These are phyloP conservation scores for Fraxinus nigra DNA, from an alignment of 305 asterid species.

Conservation along the genomic window DNA sequence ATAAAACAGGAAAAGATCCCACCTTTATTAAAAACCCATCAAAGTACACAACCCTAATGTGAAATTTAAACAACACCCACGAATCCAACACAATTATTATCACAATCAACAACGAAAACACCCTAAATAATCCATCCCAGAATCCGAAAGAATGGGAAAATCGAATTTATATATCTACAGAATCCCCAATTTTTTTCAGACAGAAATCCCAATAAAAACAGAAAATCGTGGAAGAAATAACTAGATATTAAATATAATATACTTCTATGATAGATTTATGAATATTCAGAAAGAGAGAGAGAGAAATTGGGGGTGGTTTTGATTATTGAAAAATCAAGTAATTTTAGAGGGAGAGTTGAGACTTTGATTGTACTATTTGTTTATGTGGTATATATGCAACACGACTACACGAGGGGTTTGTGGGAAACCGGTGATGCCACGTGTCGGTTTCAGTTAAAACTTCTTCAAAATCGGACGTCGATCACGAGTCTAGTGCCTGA, in stretches of 20 bases:
- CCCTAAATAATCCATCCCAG: constrained; percentile 25
- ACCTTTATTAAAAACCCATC: constrained; percentile 44
- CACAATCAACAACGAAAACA: constrained; percentile 12
- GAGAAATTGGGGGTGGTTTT: constrained; percentile 25
- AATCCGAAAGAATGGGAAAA: constrained; percentile 6
- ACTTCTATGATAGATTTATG: background rate
- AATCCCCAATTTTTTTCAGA: constrained; percentile 31
- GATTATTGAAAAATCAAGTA: constrained; percentile 12
- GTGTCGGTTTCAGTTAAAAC: background rate
- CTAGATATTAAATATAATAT: background rate
- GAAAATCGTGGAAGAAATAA: constrained; percentile 5
- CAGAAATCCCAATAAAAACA: constrained; percentile 24
- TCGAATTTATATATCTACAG: constrained; percentile 2
- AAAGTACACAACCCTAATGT: constrained; percentile 32
- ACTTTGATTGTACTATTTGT: constrained; percentile 26
- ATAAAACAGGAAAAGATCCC: constrained; percentile 26
- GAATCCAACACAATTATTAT: constrained; percentile 21
- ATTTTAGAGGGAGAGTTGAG: constrained; percentile 25
- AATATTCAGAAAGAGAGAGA: constrained; percentile 22
- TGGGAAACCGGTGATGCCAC: background rate
- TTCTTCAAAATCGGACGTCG: background rate
- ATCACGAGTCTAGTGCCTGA: background rate
- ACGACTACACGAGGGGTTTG: constrained; percentile 12
- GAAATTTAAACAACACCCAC: constrained; percentile 30
- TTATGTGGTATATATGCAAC: constrained; percentile 54